Base-by-base conservation (phyloP, 2,329 filamentous ascomycete genomes). In the Amauroascus verrucosus region DNA sequence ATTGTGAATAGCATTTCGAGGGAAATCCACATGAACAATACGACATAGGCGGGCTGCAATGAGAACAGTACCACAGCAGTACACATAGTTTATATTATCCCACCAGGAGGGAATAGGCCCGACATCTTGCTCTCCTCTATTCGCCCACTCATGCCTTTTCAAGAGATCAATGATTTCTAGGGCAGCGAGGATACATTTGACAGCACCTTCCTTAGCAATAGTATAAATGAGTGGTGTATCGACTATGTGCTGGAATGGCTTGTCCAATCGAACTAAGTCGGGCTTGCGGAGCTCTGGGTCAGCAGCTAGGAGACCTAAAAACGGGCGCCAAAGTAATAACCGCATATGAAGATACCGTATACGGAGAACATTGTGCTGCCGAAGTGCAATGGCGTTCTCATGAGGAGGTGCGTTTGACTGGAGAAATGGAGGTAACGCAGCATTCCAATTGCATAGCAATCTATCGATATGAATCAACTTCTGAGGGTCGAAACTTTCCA, bases 291-390 rank as follows among this genome's bases (percentile, higher is more conserved):
- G 44, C 24, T 57, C 54, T 9, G 56, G 58, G 8, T 56, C 55
- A n/a, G 57, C 47, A n/a, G 52, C 53, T 14, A 57, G 13, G 18
- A 59, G 37, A 18, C 45, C 57, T 8, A 60, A 45, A 5, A 60
- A 47, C 14, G 58, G 58, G n/a, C 57, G 55, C 53, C 54, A 58
- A 9, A 60, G 43, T 9, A 58, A 59, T 13, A 64, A 51, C 11
- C 60, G 57, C 38, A 63, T 50, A 35, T 61, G 58, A 13, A 63
- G 54, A 48, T 60, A 64, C 22, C 61, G 60, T 14, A 59, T 54
- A 6, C 59, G 61, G n/a, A 63, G 57, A 16, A 61, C 57, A 41
- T 60, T 61, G 30, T 58, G 59, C 35, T 64, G 62, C 9, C 61
- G 58, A 24, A 37, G 55, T 16, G 61, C 58, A 20, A 64, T 57